A percentile compares a stretch with the other conserved stretches of the same genome.
phyloP scores from a whole-genome alignment of 2,329 filamentous ascomycete species.

The Eutypella sp. region DNA sequence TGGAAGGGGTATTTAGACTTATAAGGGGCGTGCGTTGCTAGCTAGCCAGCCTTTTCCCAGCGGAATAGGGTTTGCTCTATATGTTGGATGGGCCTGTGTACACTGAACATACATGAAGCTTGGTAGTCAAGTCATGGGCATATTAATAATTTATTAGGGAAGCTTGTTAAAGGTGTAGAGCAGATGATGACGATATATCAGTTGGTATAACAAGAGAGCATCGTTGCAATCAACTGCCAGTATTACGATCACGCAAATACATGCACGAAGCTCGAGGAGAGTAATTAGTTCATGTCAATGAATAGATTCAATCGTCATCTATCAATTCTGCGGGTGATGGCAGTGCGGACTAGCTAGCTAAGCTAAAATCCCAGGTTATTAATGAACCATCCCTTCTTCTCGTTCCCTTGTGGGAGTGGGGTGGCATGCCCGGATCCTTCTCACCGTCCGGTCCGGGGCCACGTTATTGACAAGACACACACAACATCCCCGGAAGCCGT shows the following conservation, averaged over 20 bases:
- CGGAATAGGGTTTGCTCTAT: too few species aligned
- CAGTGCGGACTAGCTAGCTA: slow-evolving; percentile 12
- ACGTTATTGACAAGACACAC: slow-evolving; percentile 1
- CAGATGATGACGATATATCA: too few species aligned
- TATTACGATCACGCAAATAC: background rate
- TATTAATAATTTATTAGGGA: too few species aligned
- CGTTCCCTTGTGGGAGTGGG: background rate
- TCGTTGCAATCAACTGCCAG: too few species aligned
- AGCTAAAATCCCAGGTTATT: background rate
- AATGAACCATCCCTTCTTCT: background rate
- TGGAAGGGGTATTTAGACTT: too few species aligned
- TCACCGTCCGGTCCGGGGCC: slow-evolving; percentile 8
- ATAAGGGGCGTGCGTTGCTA: too few species aligned
- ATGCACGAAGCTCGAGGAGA: background rate
- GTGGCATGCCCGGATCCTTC: slow-evolving; percentile 8
- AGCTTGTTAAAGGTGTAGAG: too few species aligned
- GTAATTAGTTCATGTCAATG: slow-evolving; percentile 17
- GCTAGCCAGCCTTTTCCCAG: too few species aligned
- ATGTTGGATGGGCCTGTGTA: too few species aligned
- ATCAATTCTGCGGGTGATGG: slow-evolving; percentile 26
- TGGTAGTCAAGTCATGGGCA: too few species aligned
- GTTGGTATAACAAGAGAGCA: too few species aligned
- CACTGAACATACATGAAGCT: too few species aligned
- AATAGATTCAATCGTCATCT: slow-evolving; percentile 48
- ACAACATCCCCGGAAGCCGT: slow-evolving; percentile 4